These are phyloP conservation scores for Boletus subluridellus DNA, from an alignment of 1,284 basidiomycete genomes.

Conservation along the genomic window DNA sequence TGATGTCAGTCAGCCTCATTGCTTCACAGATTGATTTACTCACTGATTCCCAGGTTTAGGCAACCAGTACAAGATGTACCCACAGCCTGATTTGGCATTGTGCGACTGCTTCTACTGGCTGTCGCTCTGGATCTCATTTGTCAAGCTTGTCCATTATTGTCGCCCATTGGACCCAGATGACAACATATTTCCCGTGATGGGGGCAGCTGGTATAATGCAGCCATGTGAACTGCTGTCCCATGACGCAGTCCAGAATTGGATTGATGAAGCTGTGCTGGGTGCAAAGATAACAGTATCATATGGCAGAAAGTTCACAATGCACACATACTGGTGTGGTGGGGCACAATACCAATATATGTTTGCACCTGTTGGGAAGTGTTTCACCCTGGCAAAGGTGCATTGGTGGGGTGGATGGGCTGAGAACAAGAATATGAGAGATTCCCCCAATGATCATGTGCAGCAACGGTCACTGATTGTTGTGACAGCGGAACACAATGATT, in stretches of 20 bases:
- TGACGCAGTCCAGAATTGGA: background rate
- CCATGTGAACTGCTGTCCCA: background rate
- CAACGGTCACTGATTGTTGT: background rate
- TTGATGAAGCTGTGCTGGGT: background rate
- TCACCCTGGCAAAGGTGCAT: background rate
- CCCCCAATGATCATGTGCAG: background rate
- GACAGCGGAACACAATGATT: background rate
- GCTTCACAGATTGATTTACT: background rate
- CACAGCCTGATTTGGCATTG: background rate
- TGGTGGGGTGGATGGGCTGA: background rate
- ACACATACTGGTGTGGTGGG: background rate
- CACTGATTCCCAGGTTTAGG: background rate
- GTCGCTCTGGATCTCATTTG: background rate
- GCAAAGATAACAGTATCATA: background rate
- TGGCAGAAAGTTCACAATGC: background rate
- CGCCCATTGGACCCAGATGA: background rate
- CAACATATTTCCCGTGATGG: background rate
- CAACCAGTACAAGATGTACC: background rate
- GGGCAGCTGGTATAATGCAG: background rate
- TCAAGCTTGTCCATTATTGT: background rate
- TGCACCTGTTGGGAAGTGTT: background rate
- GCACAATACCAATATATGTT: background rate
- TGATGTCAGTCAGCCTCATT: background rate
- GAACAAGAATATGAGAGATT: background rate
- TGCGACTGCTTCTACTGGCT: background rate